Base-by-base conservation (phyloP, 2,329 filamentous ascomycete genomes). In the Ophiostoma piceae region DNA sequence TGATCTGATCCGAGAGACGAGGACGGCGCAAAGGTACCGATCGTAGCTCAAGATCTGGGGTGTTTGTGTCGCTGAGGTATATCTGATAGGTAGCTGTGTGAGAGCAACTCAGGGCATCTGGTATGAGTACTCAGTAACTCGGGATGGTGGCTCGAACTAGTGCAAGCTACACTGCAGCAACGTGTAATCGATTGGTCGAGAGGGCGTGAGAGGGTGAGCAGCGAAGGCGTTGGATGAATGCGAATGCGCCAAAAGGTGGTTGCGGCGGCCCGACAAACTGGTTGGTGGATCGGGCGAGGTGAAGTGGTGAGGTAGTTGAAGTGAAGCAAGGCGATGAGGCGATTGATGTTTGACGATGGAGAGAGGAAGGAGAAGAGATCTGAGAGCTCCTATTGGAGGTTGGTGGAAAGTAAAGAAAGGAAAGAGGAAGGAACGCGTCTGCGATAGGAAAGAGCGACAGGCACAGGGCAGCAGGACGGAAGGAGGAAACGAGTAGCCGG, bases 181-280 rank as follows among this genome's bases (percentile, higher is more conserved):
- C 26, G 57, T 64, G 57, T 64, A 64, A 64, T 64, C 29, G 57
- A 64, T 64, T 64, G 57, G 57, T 26, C 29, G 29, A 64, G 57
- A 64, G 57, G 16, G 57, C 57, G 57, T 32, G 29, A 16, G 26
- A 64, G 57, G 16, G 12, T 26, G 22, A 26, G 29, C 22, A 60
- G 54, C 19, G 22, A 60, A 16, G 57, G 26, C 14, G 57, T 62
- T 62, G 57, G 57, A 32, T 32, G 57, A 26, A 11, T 57, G n/a
- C 22, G 26, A 62, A 62, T 57, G 51, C 51, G 51, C 51, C 51
- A 57, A 14, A 57, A 57, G 9, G 22, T 26, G 51, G 51, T 57
- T 57, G 26, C 14, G 16, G 57, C 57, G 57, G 57, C 57, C 57
- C 57, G 57, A 26, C 12, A 62, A 62, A 62, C 57, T 62, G 57